Base-by-base conservation (phyloP, 768 basidiomycete species). In the Kwoniella bestiolae region DNA sequence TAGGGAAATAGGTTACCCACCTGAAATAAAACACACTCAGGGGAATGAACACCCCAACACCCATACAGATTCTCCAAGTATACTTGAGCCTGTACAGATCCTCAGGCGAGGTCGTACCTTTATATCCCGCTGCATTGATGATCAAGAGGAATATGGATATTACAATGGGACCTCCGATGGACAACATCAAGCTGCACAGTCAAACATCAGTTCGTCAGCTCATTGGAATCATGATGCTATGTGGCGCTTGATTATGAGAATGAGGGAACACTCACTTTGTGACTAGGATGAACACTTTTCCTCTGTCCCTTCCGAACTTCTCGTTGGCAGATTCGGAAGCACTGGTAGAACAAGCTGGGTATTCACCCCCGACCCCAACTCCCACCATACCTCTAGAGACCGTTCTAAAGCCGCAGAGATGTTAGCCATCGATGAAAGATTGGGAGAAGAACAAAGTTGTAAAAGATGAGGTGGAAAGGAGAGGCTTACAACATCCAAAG, bases 251-350 rank as follows among this genome's bases (percentile, higher is more conserved):
- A 16, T 26, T n/a, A n/a, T 6, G 47, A 7, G 23, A 53, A 29
- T 28, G 25, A 34, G 12, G 11, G 11, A 14, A 14, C 34, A 26
- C 84, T 63, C 72, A 89, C 88, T 90, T 90, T 14, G 88, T 90
- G 63, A 89, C 89, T 85, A 91, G 86, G 74, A 89, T 87, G 79
- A 90, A 90, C 21, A 88, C 86, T 68, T 88, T 87, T 0, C 90
- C 90, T 38, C 89, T 85, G 57, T 83, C 78, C 69, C 84, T 83
- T 29, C 85, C 60, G 79, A 86, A 86, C 71, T 85, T 86, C 79
- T 91, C 89, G 72, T 91, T 90, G 18, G 89, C 88, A 31, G 89
- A 86, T 78, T 91, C 90, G 31, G 85, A 86, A 4, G 89, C 89
- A 45, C 85, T 85, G 0, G 88, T 87, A 0, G 87, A 88, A 5